A percentile compares a stretch with the other conserved stretches of the same genome.
phyloP scores from a whole-genome alignment of 805 yeast species.

The Starmera dryadoides region DNA sequence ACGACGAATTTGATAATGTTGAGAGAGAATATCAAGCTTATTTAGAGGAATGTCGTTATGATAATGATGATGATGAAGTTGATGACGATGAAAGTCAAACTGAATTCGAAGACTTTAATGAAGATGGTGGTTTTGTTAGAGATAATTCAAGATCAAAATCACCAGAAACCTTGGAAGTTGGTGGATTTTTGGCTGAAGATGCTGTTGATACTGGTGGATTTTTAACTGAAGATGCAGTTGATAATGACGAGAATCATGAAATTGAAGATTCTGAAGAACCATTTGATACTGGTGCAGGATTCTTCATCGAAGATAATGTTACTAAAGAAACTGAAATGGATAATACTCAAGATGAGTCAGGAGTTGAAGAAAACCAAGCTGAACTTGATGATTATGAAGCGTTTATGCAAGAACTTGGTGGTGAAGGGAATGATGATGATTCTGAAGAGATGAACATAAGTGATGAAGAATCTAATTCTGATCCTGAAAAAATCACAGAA shows the following conservation, averaged over 20 bases:
- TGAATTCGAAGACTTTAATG: neutral
- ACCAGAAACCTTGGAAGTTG: neutral
- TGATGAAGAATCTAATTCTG: constrained; percentile 1
- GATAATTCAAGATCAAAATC: neutral
- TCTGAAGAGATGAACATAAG: neutral
- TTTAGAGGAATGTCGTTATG: constrained; percentile 4
- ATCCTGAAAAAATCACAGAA: constrained; percentile 1
- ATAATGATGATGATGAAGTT: constrained; percentile 7
- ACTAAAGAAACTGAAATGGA: constrained; percentile 1
- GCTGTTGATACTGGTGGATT: neutral
- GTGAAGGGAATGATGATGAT: neutral
- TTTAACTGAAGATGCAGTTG: neutral
- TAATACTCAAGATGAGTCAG: neutral
- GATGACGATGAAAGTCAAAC: constrained; percentile 11
- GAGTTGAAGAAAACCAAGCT: neutral
- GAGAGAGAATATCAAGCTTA: constrained; percentile 16
- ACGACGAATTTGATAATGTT: constrained; percentile 7
- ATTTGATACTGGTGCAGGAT: constrained; percentile 20
- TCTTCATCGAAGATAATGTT: constrained; percentile 9
- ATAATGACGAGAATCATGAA: neutral
- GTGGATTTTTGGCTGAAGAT: neutral
- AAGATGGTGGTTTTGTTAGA: constrained; percentile 9
- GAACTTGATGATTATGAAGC: neutral
- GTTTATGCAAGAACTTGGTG: neutral
- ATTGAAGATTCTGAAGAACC: constrained; percentile 5